phyloP scores from a whole-genome alignment of 163 green algal genomes.

The Smithsoniella earleae region DNA sequence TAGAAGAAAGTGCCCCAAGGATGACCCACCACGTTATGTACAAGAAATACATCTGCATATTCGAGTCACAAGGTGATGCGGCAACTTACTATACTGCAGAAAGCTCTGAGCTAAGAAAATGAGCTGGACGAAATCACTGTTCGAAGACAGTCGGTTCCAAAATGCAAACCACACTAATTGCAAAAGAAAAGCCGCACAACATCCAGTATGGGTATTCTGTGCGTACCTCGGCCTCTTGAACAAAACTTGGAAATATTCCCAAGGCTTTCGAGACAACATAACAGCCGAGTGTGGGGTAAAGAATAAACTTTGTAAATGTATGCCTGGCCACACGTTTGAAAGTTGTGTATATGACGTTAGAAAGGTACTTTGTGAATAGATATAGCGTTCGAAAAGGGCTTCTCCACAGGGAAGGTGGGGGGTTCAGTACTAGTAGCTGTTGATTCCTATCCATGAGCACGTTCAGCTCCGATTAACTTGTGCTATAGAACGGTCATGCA shows the following conservation, averaged over 20 bases:
- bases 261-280: not conserved
- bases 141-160: not conserved
- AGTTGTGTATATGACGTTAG: too few species aligned
- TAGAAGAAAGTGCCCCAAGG: conserved; percentile 78
- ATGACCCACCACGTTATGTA: conserved; percentile 77
- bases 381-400: too few species aligned
- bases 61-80: not conserved
- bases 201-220: not conserved
- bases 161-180: not conserved
- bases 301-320: not conserved
- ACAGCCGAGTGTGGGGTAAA: not conserved
- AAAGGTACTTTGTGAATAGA: too few species aligned
- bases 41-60: conserved; percentile 43
- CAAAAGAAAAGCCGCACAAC: not conserved
- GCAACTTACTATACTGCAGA: not conserved
- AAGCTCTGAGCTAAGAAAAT: not conserved
- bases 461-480: too few species aligned
- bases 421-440: too few species aligned
- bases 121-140: not conserved
- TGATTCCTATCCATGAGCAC: too few species aligned
- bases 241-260: not conserved
- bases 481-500: too few species aligned
- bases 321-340: not conserved
- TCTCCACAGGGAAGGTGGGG: too few species aligned
- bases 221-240: not conserved